Evolutionary conservation across 2,329 filamentous ascomycete genomes (phyloP).

Genomic region (Fonsecaea multimorphosa): DNA sequence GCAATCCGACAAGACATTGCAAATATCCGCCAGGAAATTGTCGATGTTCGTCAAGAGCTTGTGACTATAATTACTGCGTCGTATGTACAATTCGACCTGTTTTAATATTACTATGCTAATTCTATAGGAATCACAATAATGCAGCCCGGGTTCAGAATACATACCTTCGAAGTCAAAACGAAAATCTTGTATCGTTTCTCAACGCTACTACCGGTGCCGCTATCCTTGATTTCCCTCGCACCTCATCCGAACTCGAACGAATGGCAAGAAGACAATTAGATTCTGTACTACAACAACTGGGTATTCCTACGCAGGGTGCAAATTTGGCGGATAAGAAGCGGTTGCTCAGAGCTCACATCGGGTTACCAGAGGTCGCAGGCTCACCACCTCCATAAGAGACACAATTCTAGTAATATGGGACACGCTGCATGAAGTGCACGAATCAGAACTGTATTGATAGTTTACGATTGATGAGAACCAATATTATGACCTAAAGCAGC

Average conservation of each 20-base stretch:
- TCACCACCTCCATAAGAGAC: conserved; percentile 12
- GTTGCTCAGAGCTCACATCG: conserved; percentile 28
- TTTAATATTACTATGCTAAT: conserved; percentile 31
- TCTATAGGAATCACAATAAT: conserved; percentile 30
- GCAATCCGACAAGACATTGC: conserved; percentile 27
- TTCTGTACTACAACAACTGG: conserved; percentile 25
- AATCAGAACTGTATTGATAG: conserved; percentile 11
- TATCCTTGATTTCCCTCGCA: conserved; percentile 24
- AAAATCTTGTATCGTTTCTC: conserved; percentile 24
- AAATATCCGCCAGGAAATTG: conserved; percentile 25
- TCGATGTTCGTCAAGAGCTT: conserved; percentile 29
- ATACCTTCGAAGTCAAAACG: conserved; percentile 26
- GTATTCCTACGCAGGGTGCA: conserved; percentile 22
- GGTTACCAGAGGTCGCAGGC: conserved; percentile 27
- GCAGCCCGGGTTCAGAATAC: conserved; percentile 30
- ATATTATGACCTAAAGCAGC: too few relatives aligned
- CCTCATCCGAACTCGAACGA: conserved; percentile 20
- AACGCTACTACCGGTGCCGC: conserved; percentile 20
- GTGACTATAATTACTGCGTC: conserved; percentile 25
- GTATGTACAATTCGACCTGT: conserved; percentile 27
- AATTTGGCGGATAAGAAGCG: conserved; percentile 26
- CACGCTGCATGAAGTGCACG: conserved; percentile 6
- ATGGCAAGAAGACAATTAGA: conserved; percentile 24
- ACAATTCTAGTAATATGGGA: conserved; percentile 20
- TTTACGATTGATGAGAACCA: conserved; percentile 16